A percentile compares a stretch with the other conserved stretches of the same genome.
Conservation (phyloP, 2,329 filamentous ascomycete species). For the Emericellopsis atlantica region DNA sequence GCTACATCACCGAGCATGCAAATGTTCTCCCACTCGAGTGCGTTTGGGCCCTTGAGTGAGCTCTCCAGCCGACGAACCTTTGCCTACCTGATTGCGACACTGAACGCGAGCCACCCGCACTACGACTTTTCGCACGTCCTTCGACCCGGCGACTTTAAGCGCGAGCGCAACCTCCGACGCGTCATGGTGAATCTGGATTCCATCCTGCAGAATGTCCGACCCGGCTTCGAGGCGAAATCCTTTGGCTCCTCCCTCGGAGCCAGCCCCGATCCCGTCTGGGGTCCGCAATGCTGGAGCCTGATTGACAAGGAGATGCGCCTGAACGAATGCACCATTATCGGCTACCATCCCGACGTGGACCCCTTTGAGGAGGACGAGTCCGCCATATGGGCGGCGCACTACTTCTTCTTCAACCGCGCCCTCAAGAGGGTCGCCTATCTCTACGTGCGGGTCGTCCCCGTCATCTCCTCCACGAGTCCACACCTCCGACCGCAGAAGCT, state of each 20-base stretch:
- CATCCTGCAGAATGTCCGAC: slow-evolving; percentile 75
- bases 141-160: slow-evolving; percentile 78
- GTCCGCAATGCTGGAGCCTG: slow-evolving; percentile 79
- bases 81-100: slow-evolving; percentile 88
- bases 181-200: slow-evolving; percentile 84
- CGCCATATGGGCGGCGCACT: slow-evolving; percentile 89
- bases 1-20: slow-evolving; percentile 47
- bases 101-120: slow-evolving; percentile 83
- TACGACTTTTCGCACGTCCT: slow-evolving; percentile 95
- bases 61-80: slow-evolving; percentile 83
- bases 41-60: slow-evolving; percentile 83
- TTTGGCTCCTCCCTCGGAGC: slow-evolving; percentile 25
- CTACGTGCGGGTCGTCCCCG: slow-evolving; percentile 79
- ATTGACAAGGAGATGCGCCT: slow-evolving; percentile 93
- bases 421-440: slow-evolving; percentile 90
- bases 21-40: slow-evolving; percentile 66
- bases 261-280: slow-evolving; percentile 57
- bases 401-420: slow-evolving; percentile 94
- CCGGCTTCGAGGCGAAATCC: slow-evolving; percentile 36
- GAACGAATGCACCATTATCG: slow-evolving; percentile 79
- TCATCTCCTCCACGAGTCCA: slow-evolving; percentile 53
- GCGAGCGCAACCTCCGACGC: slow-evolving; percentile 64
- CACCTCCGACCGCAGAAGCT: slow-evolving; percentile 21
- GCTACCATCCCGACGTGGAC: slow-evolving; percentile 79
- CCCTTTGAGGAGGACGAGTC: slow-evolving; percentile 87